A percentile compares a stretch with the other conserved stretches of the same genome.
These are phyloP conservation scores for Alternaria sp. DNA, from an alignment of 2,329 filamentous ascomycete genomes.

Conservation along the genomic window DNA sequence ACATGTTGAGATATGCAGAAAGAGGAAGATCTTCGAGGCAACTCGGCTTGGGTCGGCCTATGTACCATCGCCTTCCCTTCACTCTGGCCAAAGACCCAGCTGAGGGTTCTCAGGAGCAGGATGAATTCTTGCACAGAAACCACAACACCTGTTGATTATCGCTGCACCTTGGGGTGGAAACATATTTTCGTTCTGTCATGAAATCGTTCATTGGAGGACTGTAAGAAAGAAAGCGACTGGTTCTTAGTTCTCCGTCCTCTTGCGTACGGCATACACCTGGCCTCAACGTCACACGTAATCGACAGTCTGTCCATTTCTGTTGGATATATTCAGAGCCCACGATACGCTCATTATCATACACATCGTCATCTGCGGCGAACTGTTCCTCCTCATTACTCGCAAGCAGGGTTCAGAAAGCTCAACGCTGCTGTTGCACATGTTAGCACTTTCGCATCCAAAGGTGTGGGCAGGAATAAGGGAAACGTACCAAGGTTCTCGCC, in stretches of 20 bases:
- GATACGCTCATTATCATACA: conserved; percentile 1
- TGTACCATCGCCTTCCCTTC: neutral
- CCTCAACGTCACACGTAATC: neutral
- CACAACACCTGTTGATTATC: neutral
- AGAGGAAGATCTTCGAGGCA: neutral
- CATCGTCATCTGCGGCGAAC: neutral
- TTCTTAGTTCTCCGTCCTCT: neutral
- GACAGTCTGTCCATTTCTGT: neutral
- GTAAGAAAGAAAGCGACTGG: neutral
- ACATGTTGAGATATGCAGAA: neutral
- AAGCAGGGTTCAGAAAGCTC: conserved; percentile 17
- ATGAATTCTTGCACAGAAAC: neutral
- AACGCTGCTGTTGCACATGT: conserved; percentile 15
- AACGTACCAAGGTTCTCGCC: conserved; percentile 42
- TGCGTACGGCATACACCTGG: neutral
- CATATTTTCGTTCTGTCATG: neutral
- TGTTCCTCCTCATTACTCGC: conserved; percentile 3
- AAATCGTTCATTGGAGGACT: neutral
- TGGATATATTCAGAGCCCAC: neutral
- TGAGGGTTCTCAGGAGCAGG: neutral
- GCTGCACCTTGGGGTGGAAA: neutral
- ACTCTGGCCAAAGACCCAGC: neutral
- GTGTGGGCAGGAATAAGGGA: neutral
- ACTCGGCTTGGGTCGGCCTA: neutral
- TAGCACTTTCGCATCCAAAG: neutral